Conservation (phyloP, 257 asterid genomes). For the Solanum corneliomulleri region DNA sequence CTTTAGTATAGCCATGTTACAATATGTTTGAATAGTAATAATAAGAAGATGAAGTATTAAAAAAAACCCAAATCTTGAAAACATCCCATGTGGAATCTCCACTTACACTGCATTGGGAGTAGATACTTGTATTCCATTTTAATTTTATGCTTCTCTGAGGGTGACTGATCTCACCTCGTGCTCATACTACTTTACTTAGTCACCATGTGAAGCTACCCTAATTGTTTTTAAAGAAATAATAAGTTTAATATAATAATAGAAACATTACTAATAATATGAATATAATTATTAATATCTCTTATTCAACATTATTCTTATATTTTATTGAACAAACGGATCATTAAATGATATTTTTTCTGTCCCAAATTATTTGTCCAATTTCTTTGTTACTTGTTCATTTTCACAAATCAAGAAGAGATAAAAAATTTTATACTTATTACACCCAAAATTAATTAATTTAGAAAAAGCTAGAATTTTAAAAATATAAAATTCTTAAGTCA, state of each 20-base stretch:
- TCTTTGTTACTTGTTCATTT: too few relatives aligned
- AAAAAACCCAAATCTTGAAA: not conserved
- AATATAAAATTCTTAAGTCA: not conserved
- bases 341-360: too few relatives aligned
- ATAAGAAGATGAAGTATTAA: not conserved
- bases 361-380: too few relatives aligned
- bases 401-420: not conserved
- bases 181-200: not conserved
- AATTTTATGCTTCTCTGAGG: not conserved
- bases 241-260: not conserved
- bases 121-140: not conserved
- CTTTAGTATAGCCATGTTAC: not conserved
- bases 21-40: not conserved
- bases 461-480: too few relatives aligned
- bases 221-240: too few relatives aligned
- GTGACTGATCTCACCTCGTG: not conserved
- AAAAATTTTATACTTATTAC: too few relatives aligned
- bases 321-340: not conserved
- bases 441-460: too few relatives aligned
- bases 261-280: not conserved
- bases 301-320: too few relatives aligned
- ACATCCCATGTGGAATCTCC: constrained; percentile 3
- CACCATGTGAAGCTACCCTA: not conserved
- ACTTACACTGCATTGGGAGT: not conserved
- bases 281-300: too few relatives aligned